A percentile compares a stretch with the other conserved stretches of the same genome.
These are phyloP conservation scores for Populus ilicifolia DNA, from an alignment of 345 rosid species.

Conservation along the genomic window DNA sequence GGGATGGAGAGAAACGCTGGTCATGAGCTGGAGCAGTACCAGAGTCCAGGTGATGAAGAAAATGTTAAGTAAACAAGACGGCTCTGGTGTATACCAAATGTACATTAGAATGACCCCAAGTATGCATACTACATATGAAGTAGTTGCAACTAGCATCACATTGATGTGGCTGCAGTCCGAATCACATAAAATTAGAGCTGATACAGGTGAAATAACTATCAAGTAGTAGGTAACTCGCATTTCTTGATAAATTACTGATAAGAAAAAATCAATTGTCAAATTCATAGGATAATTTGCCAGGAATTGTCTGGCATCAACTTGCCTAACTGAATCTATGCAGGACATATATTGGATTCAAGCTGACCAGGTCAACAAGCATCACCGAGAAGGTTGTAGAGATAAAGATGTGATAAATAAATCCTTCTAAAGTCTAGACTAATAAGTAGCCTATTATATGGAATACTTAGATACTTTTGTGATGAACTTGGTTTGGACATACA, in stretches of 20 bases:
- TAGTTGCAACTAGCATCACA: constrained; percentile 65
- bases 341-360: neutral
- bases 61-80: constrained; percentile 85
- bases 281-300: neutral
- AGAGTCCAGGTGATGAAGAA: constrained; percentile 92
- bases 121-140: constrained; percentile 66
- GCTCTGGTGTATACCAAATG: constrained; percentile 86
- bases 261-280: neutral
- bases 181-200: neutral
- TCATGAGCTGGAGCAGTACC: constrained; percentile 89
- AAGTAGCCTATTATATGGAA: too few species aligned
- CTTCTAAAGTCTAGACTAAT: too few species aligned
- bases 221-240: neutral
- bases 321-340: neutral
- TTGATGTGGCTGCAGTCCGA: constrained; percentile 56
- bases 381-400: too few species aligned
- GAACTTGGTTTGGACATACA: too few species aligned
- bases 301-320: neutral
- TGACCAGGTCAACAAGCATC: neutral
- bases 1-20: constrained; percentile 84
- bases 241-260: neutral
- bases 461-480: too few species aligned
- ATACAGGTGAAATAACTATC: neutral
- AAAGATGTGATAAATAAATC: neutral
- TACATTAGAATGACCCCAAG: constrained; percentile 84